Percentiles rank a stretch among this genome's conserved stretches.
Conservation (phyloP, 164 flowering plant species). For the Nelumbo lutea region DNA sequence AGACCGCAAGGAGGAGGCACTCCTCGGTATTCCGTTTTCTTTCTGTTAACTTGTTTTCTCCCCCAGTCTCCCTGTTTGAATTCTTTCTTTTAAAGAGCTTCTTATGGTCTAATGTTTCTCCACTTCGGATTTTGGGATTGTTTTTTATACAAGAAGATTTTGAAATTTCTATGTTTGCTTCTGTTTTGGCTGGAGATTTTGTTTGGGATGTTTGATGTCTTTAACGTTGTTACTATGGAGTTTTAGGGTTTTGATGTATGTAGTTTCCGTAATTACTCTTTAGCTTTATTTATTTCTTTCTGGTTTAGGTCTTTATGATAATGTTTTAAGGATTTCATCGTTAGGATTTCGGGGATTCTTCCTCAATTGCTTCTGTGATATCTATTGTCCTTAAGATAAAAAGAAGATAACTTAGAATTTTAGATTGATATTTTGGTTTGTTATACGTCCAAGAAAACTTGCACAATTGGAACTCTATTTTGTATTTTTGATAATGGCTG, state of each 20-base stretch:
- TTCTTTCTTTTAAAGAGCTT: not conserved
- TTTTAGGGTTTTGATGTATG: not conserved
- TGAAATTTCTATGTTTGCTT: not conserved
- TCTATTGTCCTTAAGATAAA: too few species aligned
- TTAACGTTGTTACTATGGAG: not conserved
- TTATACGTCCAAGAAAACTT: too few species aligned
- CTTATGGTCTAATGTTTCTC: too few species aligned
- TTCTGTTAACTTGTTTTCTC: not conserved
- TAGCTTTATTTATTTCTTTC: not conserved
- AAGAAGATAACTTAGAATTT: too few species aligned
- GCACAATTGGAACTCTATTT: too few species aligned
- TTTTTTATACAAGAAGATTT: not conserved
- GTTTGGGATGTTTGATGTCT: not conserved
- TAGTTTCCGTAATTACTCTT: not conserved
- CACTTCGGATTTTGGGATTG: not conserved
- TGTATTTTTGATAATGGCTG: not conserved
- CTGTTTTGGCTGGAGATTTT: not conserved
- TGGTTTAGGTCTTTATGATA: too few species aligned
- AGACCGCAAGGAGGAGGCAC: conserved; percentile 68
- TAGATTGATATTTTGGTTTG: too few species aligned
- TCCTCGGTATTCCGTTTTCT: conserved; percentile 30
- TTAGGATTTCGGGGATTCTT: too few species aligned
- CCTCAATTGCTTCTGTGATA: too few species aligned
- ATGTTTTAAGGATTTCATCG: too few species aligned
- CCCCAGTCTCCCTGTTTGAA: not conserved